phyloP scores from a whole-genome alignment of 1,284 basidiomycete species.

The Apiotrichum laibachii region DNA sequence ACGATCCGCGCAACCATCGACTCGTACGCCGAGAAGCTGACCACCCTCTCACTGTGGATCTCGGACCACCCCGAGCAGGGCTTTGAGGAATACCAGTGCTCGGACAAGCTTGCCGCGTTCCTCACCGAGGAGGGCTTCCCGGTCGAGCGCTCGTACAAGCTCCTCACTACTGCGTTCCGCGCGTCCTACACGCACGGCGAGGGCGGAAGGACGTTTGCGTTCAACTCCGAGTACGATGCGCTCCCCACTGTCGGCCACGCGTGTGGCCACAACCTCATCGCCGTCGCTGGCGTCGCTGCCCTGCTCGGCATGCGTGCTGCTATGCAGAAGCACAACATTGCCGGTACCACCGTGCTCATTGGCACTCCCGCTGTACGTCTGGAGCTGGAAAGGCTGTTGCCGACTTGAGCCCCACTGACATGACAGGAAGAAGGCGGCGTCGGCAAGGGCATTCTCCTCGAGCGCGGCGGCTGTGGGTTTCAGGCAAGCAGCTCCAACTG shows the following conservation, averaged over 20 bases:
- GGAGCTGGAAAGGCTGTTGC: too few species aligned
- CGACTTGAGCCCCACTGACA: background rate
- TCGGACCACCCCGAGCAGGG: slow-evolving; percentile 30
- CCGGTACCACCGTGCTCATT: slow-evolving; percentile 71
- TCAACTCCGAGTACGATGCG: slow-evolving; percentile 34
- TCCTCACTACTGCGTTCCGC: slow-evolving; percentile 52
- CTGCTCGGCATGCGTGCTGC: slow-evolving; percentile 36
- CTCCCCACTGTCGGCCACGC: slow-evolving; percentile 38
- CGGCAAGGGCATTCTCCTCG: slow-evolving; percentile 70
- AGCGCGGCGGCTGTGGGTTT: slow-evolving; percentile 71
- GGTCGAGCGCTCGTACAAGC: slow-evolving; percentile 60
- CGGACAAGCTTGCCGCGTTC: slow-evolving; percentile 59
- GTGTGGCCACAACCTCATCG: slow-evolving; percentile 60
- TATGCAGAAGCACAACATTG: slow-evolving; percentile 55
- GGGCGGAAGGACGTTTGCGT: slow-evolving; percentile 24
- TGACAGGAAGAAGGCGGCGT: slow-evolving; percentile 66
- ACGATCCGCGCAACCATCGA: slow-evolving; percentile 13
- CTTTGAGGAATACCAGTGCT: slow-evolving; percentile 53
- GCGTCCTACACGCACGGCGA: slow-evolving; percentile 20
- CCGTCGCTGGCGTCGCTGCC: slow-evolving; percentile 45
- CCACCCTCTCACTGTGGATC: slow-evolving; percentile 26
- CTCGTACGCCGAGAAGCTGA: slow-evolving; percentile 15
- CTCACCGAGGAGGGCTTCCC: slow-evolving; percentile 60
- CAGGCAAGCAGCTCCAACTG: background rate
- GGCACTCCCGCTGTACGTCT: slow-evolving; percentile 67